Conservation (phyloP, 352 stramenopile genomes). For the Phytophthora aleatoria region DNA sequence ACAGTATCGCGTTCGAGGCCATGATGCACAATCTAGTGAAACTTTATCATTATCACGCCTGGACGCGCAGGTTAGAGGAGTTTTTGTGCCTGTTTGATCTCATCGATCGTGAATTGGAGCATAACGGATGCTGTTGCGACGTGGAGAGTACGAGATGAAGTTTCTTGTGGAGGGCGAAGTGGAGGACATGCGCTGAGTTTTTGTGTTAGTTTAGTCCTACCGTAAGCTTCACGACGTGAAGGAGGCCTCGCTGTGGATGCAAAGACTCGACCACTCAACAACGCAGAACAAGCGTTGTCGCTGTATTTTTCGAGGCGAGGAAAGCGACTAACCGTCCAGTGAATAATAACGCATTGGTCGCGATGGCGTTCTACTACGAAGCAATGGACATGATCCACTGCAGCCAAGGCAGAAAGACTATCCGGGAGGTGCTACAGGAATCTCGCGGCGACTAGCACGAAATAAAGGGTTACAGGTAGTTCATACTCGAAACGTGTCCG, state of each 20-base stretch:
- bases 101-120: neutral
- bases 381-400: neutral
- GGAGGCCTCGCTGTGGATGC: too few relatives aligned
- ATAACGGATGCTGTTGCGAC: neutral
- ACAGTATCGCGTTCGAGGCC: neutral
- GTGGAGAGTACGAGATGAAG: neutral
- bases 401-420: too few relatives aligned
- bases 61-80: too few relatives aligned
- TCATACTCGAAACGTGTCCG: too few relatives aligned
- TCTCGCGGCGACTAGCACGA: too few relatives aligned
- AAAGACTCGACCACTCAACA: neutral
- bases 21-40: too few relatives aligned
- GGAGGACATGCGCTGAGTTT: too few relatives aligned
- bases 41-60: too few relatives aligned
- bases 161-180: neutral
- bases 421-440: too few relatives aligned
- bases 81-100: neutral
- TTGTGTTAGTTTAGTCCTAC: too few relatives aligned
- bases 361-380: neutral
- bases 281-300: neutral
- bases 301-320: neutral
- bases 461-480: too few relatives aligned
- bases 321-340: slow-evolving; percentile 5
- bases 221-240: neutral
- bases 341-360: slow-evolving; percentile 1